phyloP scores from a whole-genome alignment of 306 rosid genomes.

The Castanea mollissima region DNA sequence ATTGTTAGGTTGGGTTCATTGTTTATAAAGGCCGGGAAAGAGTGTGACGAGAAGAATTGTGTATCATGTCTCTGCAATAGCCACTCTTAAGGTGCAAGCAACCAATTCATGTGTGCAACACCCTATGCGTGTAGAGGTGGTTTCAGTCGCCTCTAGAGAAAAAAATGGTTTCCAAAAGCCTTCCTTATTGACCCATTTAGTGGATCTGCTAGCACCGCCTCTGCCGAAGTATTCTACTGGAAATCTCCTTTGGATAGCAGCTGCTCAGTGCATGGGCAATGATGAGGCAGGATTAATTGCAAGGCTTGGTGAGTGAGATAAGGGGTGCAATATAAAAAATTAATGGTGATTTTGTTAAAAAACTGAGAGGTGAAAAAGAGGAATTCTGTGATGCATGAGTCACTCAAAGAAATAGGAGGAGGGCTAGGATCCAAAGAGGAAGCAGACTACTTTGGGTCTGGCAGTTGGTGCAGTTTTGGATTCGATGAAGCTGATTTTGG shows the following conservation, averaged over 20 bases:
- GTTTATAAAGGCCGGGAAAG: conserved; percentile 20
- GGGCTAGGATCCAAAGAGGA: not conserved
- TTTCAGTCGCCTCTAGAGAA: conserved; percentile 28
- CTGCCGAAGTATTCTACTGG: conserved; percentile 6
- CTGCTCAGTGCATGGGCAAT: not conserved
- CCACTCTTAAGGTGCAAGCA: conserved; percentile 9
- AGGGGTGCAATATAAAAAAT: conserved; percentile 21
- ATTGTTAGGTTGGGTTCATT: conserved; percentile 20
- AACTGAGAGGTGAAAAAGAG: conserved; percentile 13
- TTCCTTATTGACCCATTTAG: conserved; percentile 20
- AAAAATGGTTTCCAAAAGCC: conserved; percentile 17
- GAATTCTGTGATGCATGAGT: conserved; percentile 2
- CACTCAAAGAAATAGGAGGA: conserved; percentile 7
- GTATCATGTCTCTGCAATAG: conserved; percentile 26
- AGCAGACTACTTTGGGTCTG: conserved; percentile 24
- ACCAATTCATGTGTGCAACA: not conserved
- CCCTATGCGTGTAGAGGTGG: conserved; percentile 34
- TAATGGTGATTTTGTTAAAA: conserved; percentile 8
- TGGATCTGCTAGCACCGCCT: conserved; percentile 23
- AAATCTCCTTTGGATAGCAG: conserved; percentile 32
- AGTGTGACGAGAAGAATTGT: conserved; percentile 37
- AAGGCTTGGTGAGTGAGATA: conserved; percentile 11
- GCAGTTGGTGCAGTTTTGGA: conserved; percentile 40
- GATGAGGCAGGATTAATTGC: conserved; percentile 1
- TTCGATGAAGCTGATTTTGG: conserved; percentile 31